Base-by-base conservation (phyloP, 75 land plant genomes). In the Sequoiadendron giganteum region DNA sequence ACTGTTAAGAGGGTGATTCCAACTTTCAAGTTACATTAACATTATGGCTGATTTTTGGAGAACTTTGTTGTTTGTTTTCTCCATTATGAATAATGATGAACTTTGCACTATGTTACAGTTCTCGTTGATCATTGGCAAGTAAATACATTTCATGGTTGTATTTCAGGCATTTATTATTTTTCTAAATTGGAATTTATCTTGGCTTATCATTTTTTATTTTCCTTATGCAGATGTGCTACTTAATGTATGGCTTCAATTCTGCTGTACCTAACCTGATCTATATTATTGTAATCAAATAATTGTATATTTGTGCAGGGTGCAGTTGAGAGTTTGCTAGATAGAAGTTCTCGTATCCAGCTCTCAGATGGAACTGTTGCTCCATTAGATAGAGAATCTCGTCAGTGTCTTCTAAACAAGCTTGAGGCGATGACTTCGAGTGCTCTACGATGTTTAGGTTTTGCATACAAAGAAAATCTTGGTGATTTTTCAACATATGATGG, bases 371-470 rank as follows among this genome's bases (percentile, higher is more conserved):
- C 94, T 84, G 91, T 97, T 86, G 93, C 90, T 21, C 84, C 76
- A 32, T 47, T 97, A 72, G 95, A 94, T 85, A 87, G 87, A 18
- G 82, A 49, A 28, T 86, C 95, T 39, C 95, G 90, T 80, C 85
- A 86, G 6, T 32, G 39, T 49, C 87, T 97, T 34, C 85, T 94
- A 85, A 15, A 88, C 28, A 90, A 90, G 34, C 94, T 97, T n/a
- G 84, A 88, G 87, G 90, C 86, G 68, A 95, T 97, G 98, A 96
- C 99, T 55, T 88, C 95, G 36, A 90, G 88, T 81, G 95, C 99
- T n/a, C 88, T 97, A 42, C 96, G 99, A 10, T 96, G 98, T 93
- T 82, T 97, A 80, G 98, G 97, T 28, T 96, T 97, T 89, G 99
- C 99, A 80, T 97, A 96, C 90, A 97, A 97, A 88, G 96, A 93